Evolutionary conservation across 2,329 filamentous ascomycete species (phyloP), one percentile per base, ranked within the genome.

Genomic region (Huntiella savannae): DNA sequence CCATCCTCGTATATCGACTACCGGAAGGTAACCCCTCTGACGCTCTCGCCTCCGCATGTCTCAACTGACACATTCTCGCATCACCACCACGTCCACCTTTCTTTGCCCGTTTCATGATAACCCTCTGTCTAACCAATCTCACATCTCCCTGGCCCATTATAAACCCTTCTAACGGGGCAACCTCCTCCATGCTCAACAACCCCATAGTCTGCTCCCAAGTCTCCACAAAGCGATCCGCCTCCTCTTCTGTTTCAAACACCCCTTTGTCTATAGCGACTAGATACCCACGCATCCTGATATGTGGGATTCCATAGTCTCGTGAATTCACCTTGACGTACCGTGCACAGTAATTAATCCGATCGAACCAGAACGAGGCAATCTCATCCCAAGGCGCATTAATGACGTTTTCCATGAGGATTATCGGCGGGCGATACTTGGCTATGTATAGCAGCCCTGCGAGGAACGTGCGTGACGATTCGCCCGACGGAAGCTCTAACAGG

Each of bases 331-430:
- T 62, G 0, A 65, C 52, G 41, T 64, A 66, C 0, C 56, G 55
- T 1, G 68, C 69, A 2, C 64, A 57, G 53, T 87, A 88, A 2
- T 65, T 71, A 34, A 75, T 52, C n/a, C 54, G 54, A 2, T 57
- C 57, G 39, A 66, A 61, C 54, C 60, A 64, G 6, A 56, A 50
- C 0, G 55, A 48, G n/a, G 62, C 58, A 33, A 75, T 68, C 3
- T 64, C 54, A 0, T 60, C 47, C 77, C 79, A 88, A 0, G 75
- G 71, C 0, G 75, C 74, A 6, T 54, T 59, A 1, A 55, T 57
- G 1, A 88, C 78, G 54, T 91, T 88, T 58, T 88, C 83, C 2
- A 86, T 59, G 10, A 88, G 66, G 6, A 85, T 65, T 8, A 86
- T 63, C 2, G 66, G 67, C 0, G 82, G 82, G 1, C 68, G 63